These are phyloP conservation scores for Fusarium anguioides DNA, from an alignment of 2,329 filamentous ascomycete species.

Conservation along the genomic window DNA sequence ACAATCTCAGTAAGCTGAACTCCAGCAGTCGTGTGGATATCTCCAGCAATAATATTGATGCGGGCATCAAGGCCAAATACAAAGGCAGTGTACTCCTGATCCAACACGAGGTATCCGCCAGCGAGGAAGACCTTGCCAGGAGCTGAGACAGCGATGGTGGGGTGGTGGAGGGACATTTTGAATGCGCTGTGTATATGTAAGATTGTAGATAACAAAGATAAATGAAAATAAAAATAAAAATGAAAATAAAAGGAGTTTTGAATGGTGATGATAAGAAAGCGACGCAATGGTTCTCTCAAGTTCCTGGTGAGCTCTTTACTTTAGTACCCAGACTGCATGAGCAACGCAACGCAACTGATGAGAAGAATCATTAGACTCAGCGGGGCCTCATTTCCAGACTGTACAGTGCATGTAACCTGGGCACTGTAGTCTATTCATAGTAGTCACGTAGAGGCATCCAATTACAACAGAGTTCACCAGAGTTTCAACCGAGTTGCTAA, in stretches of 20 bases:
- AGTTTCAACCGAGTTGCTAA: constrained; percentile 7
- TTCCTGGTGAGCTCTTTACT: constrained; percentile 33
- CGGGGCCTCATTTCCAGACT: constrained; percentile 37
- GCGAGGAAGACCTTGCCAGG: constrained; percentile 96
- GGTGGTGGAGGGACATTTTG: constrained; percentile 44
- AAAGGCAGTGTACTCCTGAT: constrained; percentile 83
- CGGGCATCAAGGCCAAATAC: constrained; percentile 75
- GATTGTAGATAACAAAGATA: not conserved
- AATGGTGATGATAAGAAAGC: not conserved
- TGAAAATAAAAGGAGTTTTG: no score
- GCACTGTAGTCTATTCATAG: constrained; percentile 29
- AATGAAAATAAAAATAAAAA: not conserved
- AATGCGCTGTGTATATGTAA: constrained; percentile 1
- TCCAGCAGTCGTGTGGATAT: constrained; percentile 69
- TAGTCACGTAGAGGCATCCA: constrained; percentile 8
- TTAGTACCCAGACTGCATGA: constrained; percentile 23
- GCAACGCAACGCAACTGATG: not conserved
- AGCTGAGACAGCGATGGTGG: constrained; percentile 77
- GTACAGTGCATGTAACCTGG: constrained; percentile 31
- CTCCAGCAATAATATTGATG: constrained; percentile 71
- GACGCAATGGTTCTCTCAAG: not conserved
- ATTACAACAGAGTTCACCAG: constrained; percentile 6
- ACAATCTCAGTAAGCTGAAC: constrained; percentile 78
- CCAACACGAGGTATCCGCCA: constrained; percentile 94
- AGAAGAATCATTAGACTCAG: constrained; percentile 38